Evolutionary conservation across 768 basidiomycete genomes (phyloP), one percentile per base, ranked within the genome.

Genomic region (Russula lepida): DNA sequence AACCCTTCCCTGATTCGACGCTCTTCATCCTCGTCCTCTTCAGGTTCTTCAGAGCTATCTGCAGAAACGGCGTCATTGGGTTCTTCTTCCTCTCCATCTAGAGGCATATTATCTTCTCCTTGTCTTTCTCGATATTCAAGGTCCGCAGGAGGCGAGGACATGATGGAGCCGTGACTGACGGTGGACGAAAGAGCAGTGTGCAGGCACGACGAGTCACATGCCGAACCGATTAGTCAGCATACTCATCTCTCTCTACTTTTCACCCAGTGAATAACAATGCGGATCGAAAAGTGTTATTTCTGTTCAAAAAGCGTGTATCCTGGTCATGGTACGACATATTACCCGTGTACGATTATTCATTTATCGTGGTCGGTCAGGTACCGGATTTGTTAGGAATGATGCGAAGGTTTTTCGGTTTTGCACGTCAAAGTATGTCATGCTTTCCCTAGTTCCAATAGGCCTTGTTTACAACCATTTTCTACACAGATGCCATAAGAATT

Each of bases 401-500:
- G 86, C 95, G 60, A 98, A 99, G 78, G 86, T 92, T 63, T 99
- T 98, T 76, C 82, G 95, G 49, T 98, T 99, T 75, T 99, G 97
- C 75, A 91, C 92, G 9, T 94, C 92, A 71, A 98, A 98, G 91
- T 99, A 67, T 68, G 86, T 71, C 3, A 21, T 44, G 13, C 51
- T 27, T 46, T 35, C 50, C 23, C 25, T 28, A 12, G 15, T 30
- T 47, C 39, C 19, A 49, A 44, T 50, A 3, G 8, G 50, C 64
- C 17, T 64, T 67, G 37, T 59, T 69, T 17, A 68, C 25, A 39
- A 15, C n/a, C 6, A 19, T 35, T 13, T 17, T 35, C 23, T 17
- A 23, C 44, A 6, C 43, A 95, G 92, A 80, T 97, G 97, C 73
- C 92, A 98, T 75, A 98, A 98, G 77, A 99, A 98, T 75, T 99